Conservation (phyloP, 805 yeast genomes). For the Wickerhamiella siamensis region DNA sequence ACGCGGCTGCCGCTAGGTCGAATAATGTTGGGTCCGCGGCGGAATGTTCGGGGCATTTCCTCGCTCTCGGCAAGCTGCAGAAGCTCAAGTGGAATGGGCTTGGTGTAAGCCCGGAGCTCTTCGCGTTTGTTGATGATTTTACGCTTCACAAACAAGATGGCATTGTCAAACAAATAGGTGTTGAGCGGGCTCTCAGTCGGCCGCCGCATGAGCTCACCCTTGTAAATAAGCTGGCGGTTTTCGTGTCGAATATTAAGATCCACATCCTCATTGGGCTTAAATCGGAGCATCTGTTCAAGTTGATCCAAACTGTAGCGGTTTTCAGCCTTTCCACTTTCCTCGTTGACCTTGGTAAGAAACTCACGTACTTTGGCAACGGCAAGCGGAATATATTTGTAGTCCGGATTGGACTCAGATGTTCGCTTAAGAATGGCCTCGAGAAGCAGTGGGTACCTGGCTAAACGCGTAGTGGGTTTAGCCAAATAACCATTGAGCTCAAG, state of each 20-base stretch:
- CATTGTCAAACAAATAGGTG: slow-evolving; percentile 77
- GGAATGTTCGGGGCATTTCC: slow-evolving; percentile 42
- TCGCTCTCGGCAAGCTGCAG: slow-evolving; percentile 62
- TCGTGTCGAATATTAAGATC: slow-evolving; percentile 76
- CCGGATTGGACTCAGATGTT: slow-evolving; percentile 64
- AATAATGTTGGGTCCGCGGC: slow-evolving; percentile 17
- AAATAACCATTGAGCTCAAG: slow-evolving; percentile 85
- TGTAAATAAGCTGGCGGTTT: slow-evolving; percentile 63
- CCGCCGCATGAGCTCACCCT: slow-evolving; percentile 60
- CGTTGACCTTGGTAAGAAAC: slow-evolving; percentile 62
- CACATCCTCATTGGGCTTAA: slow-evolving; percentile 68
- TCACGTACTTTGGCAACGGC: slow-evolving; percentile 66
- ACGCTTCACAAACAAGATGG: slow-evolving; percentile 67
- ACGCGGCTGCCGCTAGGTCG: slow-evolving; percentile 13
- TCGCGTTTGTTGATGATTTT: slow-evolving; percentile 81
- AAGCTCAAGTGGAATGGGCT: slow-evolving; percentile 72
- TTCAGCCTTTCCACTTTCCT: slow-evolving; percentile 85
- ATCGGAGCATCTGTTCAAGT: slow-evolving; percentile 69
- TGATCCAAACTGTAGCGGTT: slow-evolving; percentile 83
- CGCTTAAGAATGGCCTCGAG: slow-evolving; percentile 70
- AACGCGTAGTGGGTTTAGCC: slow-evolving; percentile 89
- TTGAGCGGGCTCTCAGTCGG: slow-evolving; percentile 71
- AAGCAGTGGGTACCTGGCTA: slow-evolving; percentile 84
- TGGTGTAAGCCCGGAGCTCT: slow-evolving; percentile 77
- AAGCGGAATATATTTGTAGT: slow-evolving; percentile 48